Conservation (phyloP, 2,329 filamentous ascomycete species). For the Endothia cerciana region DNA sequence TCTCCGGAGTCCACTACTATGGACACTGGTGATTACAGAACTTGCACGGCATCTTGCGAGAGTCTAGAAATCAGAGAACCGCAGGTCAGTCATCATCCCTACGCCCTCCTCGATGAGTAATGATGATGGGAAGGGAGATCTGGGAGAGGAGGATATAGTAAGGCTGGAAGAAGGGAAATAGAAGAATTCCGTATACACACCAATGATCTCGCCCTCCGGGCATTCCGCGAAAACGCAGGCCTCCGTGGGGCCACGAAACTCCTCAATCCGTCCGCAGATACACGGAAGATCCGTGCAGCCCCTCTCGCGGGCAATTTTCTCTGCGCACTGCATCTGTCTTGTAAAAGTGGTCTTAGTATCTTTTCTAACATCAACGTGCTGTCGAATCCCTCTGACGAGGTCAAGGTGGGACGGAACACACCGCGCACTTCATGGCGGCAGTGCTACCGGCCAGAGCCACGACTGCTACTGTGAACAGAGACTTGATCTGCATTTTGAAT, state of each 20-base stretch:
- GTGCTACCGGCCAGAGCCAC: background rate
- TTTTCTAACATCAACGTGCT: background rate
- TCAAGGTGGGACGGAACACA: background rate
- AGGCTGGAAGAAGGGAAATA: no score
- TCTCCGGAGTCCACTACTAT: background rate
- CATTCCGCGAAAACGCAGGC: background rate
- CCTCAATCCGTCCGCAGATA: background rate
- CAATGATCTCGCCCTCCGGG: background rate
- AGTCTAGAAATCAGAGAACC: background rate
- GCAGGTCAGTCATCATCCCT: background rate
- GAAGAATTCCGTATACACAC: slow-evolving; percentile 3
- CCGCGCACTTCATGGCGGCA: background rate
- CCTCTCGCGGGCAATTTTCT: background rate
- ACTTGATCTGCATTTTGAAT: background rate
- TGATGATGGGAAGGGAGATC: background rate
- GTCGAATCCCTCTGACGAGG: background rate
- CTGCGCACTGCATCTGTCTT: background rate
- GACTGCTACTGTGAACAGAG: background rate
- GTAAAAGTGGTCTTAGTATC: background rate
- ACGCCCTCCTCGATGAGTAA: background rate
- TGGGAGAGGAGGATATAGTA: no score
- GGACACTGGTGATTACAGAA: background rate
- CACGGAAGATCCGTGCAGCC: background rate
- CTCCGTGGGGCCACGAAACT: background rate
- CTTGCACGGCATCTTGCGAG: slow-evolving; percentile 2